Base-by-base conservation (phyloP, 129 eudicot genomes). In the Calendula officinalis region DNA sequence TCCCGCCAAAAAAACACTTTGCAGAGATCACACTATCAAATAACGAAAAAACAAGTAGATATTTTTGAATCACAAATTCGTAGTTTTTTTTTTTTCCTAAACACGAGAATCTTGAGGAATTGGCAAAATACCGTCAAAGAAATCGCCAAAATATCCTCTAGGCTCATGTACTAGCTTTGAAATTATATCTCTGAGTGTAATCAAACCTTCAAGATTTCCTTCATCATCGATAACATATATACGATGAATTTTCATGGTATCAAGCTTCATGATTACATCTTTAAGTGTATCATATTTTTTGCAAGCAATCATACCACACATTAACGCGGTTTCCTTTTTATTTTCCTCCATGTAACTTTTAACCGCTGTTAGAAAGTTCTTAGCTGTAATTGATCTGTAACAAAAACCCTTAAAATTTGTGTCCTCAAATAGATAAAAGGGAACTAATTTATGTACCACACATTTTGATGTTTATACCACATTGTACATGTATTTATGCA, bases 91-190 rank as follows among this genome's bases (percentile, higher is more conserved):
- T 5, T 52, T 63, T 38, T 54, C 62, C 60, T 65, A 91, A 43
- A 86, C 98, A 78, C 98, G 75, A 63, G 88, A 82, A 63, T 75
- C 81, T 16, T 80, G 82, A n/a, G 97, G 97, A 71, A 82, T 70
- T 13, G 98, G 98, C 73, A 86, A 52, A 51, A 84, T 84, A 12
- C 98, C 98, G 43, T 92, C 94, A 30, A 92, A 92, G 88, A 92
- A 85, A 69, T 92, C 98, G 7, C 98, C 98, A 70, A 88, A 85
- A 67, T 92, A 92, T 8, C 96, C 96, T 8, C 85, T 88, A 44
- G 98, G 98, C 73, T 92, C 98, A 48, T 88, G 90, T 54, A 88
- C 98, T 14, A 92, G 80, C 90, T 75, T 92, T 4, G 98, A 88
- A 61, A 92, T 92, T 15, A 92, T 92, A 80, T 92, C 96, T 74